Conservation (phyloP, 176 grass and related monocot species). For the Aegilops speltoides region DNA sequence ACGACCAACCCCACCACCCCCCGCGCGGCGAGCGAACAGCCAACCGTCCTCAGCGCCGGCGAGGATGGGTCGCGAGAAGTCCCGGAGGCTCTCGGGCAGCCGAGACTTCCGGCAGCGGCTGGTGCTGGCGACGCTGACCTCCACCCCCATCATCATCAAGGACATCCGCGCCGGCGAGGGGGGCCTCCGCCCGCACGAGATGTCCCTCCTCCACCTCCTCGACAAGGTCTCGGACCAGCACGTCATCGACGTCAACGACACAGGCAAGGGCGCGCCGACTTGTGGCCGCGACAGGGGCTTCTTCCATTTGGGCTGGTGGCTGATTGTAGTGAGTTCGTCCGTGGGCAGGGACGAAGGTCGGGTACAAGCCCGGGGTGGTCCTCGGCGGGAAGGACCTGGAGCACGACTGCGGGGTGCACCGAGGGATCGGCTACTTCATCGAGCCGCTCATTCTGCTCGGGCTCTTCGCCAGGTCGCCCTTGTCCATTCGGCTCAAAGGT, state of each 20-base stretch:
- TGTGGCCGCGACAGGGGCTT: neutral
- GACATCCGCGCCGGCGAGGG: slow-evolving; percentile 72
- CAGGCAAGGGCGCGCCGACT: slow-evolving; percentile 29
- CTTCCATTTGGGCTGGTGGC: neutral
- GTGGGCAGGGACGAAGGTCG: slow-evolving; percentile 63
- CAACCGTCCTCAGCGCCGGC: neutral
- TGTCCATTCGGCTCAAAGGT: slow-evolving; percentile 81
- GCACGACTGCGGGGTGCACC: slow-evolving; percentile 76
- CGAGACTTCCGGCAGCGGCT: slow-evolving; percentile 70
- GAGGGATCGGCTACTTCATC: slow-evolving; percentile 85
- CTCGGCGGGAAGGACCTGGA: slow-evolving; percentile 57
- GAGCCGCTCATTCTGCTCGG: slow-evolving; percentile 79
- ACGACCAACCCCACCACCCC: neutral
- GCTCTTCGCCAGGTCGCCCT: slow-evolving; percentile 58
- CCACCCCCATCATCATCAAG: slow-evolving; percentile 60
- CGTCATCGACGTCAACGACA: slow-evolving; percentile 74
- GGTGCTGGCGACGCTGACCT: slow-evolving; percentile 68
- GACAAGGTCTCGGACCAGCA: slow-evolving; percentile 80
- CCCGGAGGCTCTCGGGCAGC: slow-evolving; percentile 56
- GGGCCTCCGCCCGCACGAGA: slow-evolving; percentile 68
- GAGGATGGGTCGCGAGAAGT: slow-evolving; percentile 42
- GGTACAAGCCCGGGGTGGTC: slow-evolving; percentile 71
- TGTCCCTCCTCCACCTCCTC: slow-evolving; percentile 80
- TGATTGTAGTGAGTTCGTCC: neutral
- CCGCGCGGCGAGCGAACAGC: neutral